Conservation (phyloP, 1,284 basidiomycete genomes). For the Cutaneotrichosporon dermatis region DNA sequence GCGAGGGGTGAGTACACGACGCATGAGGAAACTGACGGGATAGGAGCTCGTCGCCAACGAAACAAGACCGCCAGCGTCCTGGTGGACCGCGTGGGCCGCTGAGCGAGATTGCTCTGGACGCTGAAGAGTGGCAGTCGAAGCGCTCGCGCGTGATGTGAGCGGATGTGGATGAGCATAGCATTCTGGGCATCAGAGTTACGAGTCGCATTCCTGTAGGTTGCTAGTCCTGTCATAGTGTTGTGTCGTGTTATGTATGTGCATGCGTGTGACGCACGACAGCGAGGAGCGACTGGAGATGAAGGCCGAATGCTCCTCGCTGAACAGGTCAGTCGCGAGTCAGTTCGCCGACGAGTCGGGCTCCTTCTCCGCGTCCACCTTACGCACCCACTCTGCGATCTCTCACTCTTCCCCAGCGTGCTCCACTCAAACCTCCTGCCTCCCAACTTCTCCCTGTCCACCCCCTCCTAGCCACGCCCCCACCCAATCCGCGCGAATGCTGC, state of each 20-base stretch:
- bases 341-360: too few relatives aligned
- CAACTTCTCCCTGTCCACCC: neutral
- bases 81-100: conserved; percentile 22
- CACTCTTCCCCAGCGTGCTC: too few relatives aligned
- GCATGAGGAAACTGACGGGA: neutral
- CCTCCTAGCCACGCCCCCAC: neutral
- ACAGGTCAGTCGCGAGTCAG: too few relatives aligned
- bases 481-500: conserved; percentile 8
- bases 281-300: too few relatives aligned
- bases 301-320: too few relatives aligned
- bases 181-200: neutral
- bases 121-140: conserved; percentile 21
- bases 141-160: conserved; percentile 16
- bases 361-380: too few relatives aligned
- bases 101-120: conserved; percentile 19
- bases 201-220: neutral
- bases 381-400: too few relatives aligned
- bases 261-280: neutral
- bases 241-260: neutral
- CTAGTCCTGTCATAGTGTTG: neutral
- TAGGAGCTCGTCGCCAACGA: conserved; percentile 14
- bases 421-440: too few relatives aligned
- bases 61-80: conserved; percentile 9
- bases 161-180: too few relatives aligned
- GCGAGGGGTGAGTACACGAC: conserved; percentile 20